A percentile compares a stretch with the other conserved stretches of the same genome.
Conservation (phyloP, 257 asterid genomes). For the Solanum bulbocastanum region DNA sequence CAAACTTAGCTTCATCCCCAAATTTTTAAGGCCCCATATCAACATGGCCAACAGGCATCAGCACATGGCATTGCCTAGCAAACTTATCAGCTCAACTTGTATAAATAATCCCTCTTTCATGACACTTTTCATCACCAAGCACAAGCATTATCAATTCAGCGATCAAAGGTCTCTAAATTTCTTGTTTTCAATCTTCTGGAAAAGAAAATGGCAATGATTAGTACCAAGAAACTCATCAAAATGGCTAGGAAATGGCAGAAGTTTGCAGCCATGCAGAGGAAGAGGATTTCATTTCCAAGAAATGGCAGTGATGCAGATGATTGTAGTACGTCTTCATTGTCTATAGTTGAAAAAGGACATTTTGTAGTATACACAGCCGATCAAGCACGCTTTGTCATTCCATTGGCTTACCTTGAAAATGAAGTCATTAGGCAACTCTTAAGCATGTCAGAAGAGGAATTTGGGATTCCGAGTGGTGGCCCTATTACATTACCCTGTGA, state of each 20-base stretch:
- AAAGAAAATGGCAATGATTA: not conserved
- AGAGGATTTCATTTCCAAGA: not conserved
- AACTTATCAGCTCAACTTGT: rapidly evolving
- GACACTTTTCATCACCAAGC: not conserved
- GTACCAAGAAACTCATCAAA: not conserved
- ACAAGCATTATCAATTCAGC: not conserved
- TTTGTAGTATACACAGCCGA: not conserved
- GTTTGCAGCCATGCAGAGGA: not conserved
- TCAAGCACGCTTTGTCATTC: not conserved
- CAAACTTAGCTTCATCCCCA: not conserved
- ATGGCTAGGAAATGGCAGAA: not conserved
- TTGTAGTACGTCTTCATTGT: not conserved
- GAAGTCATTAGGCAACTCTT: not conserved
- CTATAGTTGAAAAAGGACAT: not conserved
- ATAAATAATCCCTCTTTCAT: not conserved
- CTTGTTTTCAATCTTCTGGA: not conserved
- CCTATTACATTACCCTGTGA: not conserved
- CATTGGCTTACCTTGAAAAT: not conserved
- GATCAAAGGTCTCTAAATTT: not conserved
- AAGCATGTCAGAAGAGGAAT: not conserved
- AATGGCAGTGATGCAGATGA: rapidly evolving
- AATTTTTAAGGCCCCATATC: not conserved
- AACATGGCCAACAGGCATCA: not conserved
- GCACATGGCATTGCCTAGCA: not conserved
- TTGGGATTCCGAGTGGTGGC: not conserved